Conservation (phyloP, 2,329 filamentous ascomycete species). For the Sporothrix luriei region DNA sequence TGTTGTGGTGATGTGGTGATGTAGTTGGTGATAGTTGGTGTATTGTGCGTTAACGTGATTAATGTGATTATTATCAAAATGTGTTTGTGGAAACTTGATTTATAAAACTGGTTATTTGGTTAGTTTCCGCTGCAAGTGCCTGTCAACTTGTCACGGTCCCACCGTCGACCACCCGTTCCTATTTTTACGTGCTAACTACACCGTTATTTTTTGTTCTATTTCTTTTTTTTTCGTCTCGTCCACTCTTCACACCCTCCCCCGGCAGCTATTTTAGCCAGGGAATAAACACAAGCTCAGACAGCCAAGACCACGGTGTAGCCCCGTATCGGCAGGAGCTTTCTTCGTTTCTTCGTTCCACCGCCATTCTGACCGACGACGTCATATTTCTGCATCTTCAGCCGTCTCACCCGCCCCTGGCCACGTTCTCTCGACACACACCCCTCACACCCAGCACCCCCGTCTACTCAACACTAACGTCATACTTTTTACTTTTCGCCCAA, state of each 20-base stretch:
- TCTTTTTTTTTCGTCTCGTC: not conserved
- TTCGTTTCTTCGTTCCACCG: not conserved
- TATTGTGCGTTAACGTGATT: not conserved
- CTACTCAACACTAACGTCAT: conserved; percentile 3
- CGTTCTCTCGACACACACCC: not conserved
- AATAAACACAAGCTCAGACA: no score
- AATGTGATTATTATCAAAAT: no score
- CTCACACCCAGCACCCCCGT: not conserved
- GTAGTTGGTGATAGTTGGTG: not conserved
- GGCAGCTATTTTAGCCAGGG: not conserved
- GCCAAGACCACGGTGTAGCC: not conserved
- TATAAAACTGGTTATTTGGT: conserved; percentile 9
- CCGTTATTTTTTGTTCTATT: not conserved
- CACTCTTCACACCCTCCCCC: not conserved
- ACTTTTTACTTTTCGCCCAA: not conserved
- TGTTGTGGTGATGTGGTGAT: not conserved
- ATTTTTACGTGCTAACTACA: not conserved
- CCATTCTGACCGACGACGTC: conserved; percentile 4
- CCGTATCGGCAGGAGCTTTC: not conserved
- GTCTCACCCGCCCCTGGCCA: not conserved
- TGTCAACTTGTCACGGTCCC: no score
- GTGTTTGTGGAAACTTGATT: conserved; percentile 5
- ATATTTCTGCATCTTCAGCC: not conserved
- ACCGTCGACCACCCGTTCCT: not conserved
- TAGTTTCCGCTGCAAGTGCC: not conserved